Evolutionary conservation across 2,329 filamentous ascomycete genomes (phyloP).

Genomic region (Fusarium sp.): DNA sequence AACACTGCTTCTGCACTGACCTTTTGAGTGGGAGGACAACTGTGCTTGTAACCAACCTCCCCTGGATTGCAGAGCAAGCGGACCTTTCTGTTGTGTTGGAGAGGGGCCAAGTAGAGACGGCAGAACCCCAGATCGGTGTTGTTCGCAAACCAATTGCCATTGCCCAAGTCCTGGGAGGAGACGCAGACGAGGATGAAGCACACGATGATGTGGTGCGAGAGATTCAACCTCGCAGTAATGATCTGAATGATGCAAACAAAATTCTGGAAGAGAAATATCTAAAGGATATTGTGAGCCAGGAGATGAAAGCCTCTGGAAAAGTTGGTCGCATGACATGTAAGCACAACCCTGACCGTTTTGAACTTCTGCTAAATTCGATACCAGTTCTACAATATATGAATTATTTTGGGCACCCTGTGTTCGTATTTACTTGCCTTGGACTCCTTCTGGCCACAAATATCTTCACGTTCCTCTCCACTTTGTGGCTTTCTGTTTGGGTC

Average conservation of each 20-base stretch:
- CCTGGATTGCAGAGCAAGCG: slow-evolving; percentile 64
- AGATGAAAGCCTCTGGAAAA: slow-evolving; percentile 60
- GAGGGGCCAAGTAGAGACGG: slow-evolving; percentile 56
- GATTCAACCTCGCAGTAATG: slow-evolving; percentile 46
- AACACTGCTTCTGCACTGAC: slow-evolving; percentile 68
- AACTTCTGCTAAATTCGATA: slow-evolving; percentile 28
- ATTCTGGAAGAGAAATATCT: slow-evolving; percentile 52
- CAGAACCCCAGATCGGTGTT: slow-evolving; percentile 60
- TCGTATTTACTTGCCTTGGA: slow-evolving; percentile 55
- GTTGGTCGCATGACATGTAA: slow-evolving; percentile 59
- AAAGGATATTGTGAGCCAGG: slow-evolving; percentile 60
- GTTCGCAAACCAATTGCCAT: slow-evolving; percentile 59
- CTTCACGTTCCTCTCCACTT: slow-evolving; percentile 56
- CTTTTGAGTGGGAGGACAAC: slow-evolving; percentile 65
- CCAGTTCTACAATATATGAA: slow-evolving; percentile 63
- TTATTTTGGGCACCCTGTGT: slow-evolving; percentile 61
- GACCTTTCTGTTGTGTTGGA: slow-evolving; percentile 62
- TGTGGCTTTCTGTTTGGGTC: slow-evolving; percentile 67
- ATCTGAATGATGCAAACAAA: slow-evolving; percentile 50
- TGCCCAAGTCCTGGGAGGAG: slow-evolving; percentile 53
- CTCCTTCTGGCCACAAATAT: slow-evolving; percentile 57
- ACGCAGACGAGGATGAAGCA: slow-evolving; percentile 52
- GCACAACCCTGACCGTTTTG: slow-evolving; percentile 22
- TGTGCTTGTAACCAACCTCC: slow-evolving; percentile 68
- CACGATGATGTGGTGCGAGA: slow-evolving; percentile 42